Base-by-base conservation (phyloP, 2,329 filamentous ascomycete genomes). In the Xylaria digitata region DNA sequence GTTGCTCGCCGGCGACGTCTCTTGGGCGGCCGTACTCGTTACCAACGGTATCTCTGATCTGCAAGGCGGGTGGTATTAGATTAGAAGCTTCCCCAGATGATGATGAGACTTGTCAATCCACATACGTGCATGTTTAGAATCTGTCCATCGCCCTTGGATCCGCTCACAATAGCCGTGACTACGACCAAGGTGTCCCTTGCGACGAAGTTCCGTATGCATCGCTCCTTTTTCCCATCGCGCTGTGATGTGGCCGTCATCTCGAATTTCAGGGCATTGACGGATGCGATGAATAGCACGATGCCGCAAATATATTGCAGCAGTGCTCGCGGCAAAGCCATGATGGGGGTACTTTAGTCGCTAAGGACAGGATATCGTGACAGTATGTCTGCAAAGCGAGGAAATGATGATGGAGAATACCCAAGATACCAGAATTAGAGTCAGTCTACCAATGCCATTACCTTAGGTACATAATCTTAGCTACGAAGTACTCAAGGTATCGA, bases 181-280 rank as follows among this genome's bases (percentile, higher is more conserved):
- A 98, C 95, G 48, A 99, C 96, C 72, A 99, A 84, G 71, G 96
- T 97, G 78, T 97, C 94, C 81, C 89, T 92, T 68, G 89, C 87
- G 72, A 97, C 94, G 80, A 97, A 99, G 84, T 99, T 99, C 79
- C 95, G 89, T 80, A 99, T 92, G 84, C 96, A 99, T 83, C 95
- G 88, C 82, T 95, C 92, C 76, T 86, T 89, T 69, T 84, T 84
- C 75, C 90, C 89, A 79, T 87, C 84, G 65, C 82, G 80, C 59
- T 83, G 81, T 71, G 65, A 40, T 8, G 89, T 86, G 50, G 94
- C 93, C 75, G 88, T 82, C 68, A 99, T 88, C 76, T 99, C 96
- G 86, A 99, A 97, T 84, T 97, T 97, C 76, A 99, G 89, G 66
- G 94, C 94, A 72, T 85, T 80, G 70, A 83, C 82, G 71, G 82